Conservation (phyloP, 768 basidiomycete genomes). For the Filobasidium floriforme region DNA sequence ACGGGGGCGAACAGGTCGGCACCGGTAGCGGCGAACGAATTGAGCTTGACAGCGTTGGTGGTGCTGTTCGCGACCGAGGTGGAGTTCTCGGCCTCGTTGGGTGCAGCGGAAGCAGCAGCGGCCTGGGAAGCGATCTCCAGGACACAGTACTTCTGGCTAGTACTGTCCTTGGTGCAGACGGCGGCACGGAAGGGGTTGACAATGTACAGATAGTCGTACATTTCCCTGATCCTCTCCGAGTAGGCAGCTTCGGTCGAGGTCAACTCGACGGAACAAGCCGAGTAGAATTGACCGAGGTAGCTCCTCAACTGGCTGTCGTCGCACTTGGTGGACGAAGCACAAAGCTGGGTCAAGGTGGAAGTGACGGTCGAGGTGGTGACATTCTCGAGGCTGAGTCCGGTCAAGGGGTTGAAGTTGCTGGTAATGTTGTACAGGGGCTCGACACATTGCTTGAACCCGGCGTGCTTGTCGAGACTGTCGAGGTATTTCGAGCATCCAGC, state of each 20-base stretch:
- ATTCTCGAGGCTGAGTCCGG: constrained; percentile 45
- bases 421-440: constrained; percentile 52
- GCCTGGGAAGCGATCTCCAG: constrained; percentile 45
- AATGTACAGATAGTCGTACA: constrained; percentile 75
- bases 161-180: constrained; percentile 68
- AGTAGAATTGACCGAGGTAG: constrained; percentile 62
- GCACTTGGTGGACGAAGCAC: constrained; percentile 48
- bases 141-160: constrained; percentile 60
- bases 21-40: constrained; percentile 28
- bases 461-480: constrained; percentile 55
- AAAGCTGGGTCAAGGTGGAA: constrained; percentile 51
- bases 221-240: constrained; percentile 51
- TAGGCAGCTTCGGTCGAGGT: constrained; percentile 43
- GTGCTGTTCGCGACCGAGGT: constrained; percentile 10
- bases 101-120: constrained; percentile 16
- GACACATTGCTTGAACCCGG: constrained; percentile 49
- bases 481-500: constrained; percentile 54
- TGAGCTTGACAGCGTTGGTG: constrained; percentile 25
- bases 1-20: constrained; percentile 28
- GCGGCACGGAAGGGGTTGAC: constrained; percentile 60
- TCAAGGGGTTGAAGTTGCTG: constrained; percentile 49
- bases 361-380: constrained; percentile 37
- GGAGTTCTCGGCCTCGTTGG: constrained; percentile 19
- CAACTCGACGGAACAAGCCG: constrained; percentile 65
- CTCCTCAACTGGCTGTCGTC: constrained; percentile 52